phyloP scores from a whole-genome alignment of 805 yeast genomes.

The Lachancea sp. region DNA sequence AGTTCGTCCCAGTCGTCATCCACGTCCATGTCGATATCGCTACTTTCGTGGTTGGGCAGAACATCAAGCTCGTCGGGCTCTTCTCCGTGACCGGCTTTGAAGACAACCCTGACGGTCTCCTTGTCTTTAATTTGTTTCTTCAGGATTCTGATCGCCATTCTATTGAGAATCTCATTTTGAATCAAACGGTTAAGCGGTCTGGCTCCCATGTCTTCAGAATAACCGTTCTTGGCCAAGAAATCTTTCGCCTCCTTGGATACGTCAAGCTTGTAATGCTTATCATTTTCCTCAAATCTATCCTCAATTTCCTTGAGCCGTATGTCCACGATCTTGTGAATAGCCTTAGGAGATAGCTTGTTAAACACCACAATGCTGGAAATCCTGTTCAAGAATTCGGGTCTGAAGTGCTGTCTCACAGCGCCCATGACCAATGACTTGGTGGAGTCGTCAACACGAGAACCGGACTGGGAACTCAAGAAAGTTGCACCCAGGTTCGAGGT shows the following conservation, averaged over 20 bases:
- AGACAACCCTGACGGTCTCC: constrained; percentile 67
- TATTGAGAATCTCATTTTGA: constrained; percentile 81
- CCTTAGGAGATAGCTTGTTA: constrained; percentile 85
- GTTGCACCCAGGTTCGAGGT: constrained; percentile 97
- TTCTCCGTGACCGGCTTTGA: constrained; percentile 29
- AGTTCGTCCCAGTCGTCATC: constrained; percentile 40
- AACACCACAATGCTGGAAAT: constrained; percentile 89
- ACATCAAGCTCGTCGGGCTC: constrained; percentile 58
- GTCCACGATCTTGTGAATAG: constrained; percentile 85
- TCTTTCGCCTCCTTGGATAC: constrained; percentile 74
- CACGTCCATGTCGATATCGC: constrained; percentile 54
- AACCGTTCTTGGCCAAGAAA: constrained; percentile 79
- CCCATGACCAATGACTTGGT: constrained; percentile 77
- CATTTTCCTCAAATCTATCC: constrained; percentile 75
- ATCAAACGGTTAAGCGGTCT: constrained; percentile 91
- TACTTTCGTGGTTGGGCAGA: constrained; percentile 74
- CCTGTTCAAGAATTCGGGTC: constrained; percentile 96
- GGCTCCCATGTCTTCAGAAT: constrained; percentile 92
- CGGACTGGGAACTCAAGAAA: constrained; percentile 62
- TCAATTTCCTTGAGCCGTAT: constrained; percentile 82
- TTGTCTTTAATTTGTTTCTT: constrained; percentile 84
- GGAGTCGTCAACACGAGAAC: constrained; percentile 55
- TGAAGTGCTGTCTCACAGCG: constrained; percentile 80
- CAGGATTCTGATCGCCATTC: constrained; percentile 79
- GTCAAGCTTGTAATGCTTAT: constrained; percentile 65